Evolutionary conservation across 495 filamentous ascomycete genomes (phyloP).

Genomic region (Hypoxylon rickii): DNA sequence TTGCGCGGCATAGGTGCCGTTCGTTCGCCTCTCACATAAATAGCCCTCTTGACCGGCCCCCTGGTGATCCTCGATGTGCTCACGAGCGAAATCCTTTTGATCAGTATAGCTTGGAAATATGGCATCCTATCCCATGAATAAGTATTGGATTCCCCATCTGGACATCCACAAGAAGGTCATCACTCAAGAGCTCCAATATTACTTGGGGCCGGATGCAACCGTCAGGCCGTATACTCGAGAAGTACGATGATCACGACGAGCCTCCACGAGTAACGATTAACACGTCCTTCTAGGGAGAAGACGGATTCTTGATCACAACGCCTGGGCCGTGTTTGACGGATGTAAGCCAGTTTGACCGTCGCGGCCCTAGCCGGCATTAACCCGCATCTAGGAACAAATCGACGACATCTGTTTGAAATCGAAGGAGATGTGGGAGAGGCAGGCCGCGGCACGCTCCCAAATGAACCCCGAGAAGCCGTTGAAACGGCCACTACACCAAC

Average conservation of each 20-base stretch:
- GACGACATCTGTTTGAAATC: conserved; percentile 62
- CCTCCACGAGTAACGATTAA: conserved; percentile 33
- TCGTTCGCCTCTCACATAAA: conserved; percentile 30
- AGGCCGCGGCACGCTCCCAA: conserved; percentile 57
- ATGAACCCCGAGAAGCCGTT: conserved; percentile 52
- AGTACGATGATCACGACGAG: conserved; percentile 38
- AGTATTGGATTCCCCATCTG: conserved; percentile 60
- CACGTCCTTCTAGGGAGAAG: conserved; percentile 52
- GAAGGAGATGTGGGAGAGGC: conserved; percentile 59
- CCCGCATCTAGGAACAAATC: conserved; percentile 56
- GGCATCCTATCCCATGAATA: conserved; percentile 52
- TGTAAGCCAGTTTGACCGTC: conserved; percentile 44
- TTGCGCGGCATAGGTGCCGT: conserved; percentile 20
- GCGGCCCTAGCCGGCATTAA: conserved; percentile 34
- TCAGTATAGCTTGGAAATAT: conserved; percentile 35
- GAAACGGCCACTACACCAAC: conserved; percentile 60
- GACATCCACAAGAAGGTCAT: conserved; percentile 64
- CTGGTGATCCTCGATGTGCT: conserved; percentile 15
- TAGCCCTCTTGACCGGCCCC: conserved; percentile 23
- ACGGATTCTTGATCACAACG: conserved; percentile 61
- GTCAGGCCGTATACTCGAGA: conserved; percentile 58
- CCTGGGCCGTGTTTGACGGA: conserved; percentile 58
- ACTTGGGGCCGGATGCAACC: conserved; percentile 58
- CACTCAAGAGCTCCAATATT: conserved; percentile 59
- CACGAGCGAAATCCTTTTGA: conserved; percentile 15